Evolutionary conservation across 495 filamentous ascomycete genomes (phyloP).

Genomic region (Tuber calosporum): DNA sequence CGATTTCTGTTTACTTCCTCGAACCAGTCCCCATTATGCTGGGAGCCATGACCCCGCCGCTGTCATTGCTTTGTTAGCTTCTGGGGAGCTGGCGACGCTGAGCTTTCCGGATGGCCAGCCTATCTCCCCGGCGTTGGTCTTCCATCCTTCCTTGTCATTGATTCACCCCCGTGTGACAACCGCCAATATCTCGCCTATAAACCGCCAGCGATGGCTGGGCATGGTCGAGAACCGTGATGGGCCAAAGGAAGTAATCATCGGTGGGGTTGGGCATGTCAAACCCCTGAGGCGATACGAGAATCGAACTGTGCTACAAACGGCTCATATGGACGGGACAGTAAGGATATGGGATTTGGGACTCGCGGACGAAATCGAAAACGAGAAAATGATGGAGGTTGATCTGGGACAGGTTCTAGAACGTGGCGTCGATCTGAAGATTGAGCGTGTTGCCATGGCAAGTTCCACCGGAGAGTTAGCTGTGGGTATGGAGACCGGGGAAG

Average conservation of each 20-base stretch:
- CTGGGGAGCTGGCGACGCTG: conserved; percentile 79
- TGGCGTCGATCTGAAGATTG: conserved; percentile 68
- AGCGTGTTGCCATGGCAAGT: conserved; percentile 65
- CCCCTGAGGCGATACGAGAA: conserved; percentile 67
- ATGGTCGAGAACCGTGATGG: conserved; percentile 58
- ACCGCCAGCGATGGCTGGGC: conserved; percentile 78
- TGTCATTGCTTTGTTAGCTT: conserved; percentile 66
- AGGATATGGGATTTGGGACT: conserved; percentile 86
- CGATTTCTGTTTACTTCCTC: conserved; percentile 78
- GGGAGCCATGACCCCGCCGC: conserved; percentile 86
- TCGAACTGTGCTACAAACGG: conserved; percentile 71
- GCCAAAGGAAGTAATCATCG: conserved; percentile 62
- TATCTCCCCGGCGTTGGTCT: conserved; percentile 81
- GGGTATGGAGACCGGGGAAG: conserved; percentile 71
- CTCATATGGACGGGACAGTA: conserved; percentile 80
- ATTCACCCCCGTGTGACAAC: conserved; percentile 80
- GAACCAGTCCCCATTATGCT: conserved; percentile 71
- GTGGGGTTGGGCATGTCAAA: conserved; percentile 62
- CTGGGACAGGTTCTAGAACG: conserved; percentile 73
- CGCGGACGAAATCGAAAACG: conserved; percentile 87
- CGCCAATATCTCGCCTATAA: conserved; percentile 58
- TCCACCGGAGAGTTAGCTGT: conserved; percentile 74
- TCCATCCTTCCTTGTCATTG: conserved; percentile 73
- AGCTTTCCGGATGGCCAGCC: conserved; percentile 87
- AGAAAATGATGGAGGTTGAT: conserved; percentile 72